Evolutionary conservation across 2,329 filamentous ascomycete species (phyloP), one percentile per base, ranked within the genome.

Genomic region (Bipolaris sorokiniana): DNA sequence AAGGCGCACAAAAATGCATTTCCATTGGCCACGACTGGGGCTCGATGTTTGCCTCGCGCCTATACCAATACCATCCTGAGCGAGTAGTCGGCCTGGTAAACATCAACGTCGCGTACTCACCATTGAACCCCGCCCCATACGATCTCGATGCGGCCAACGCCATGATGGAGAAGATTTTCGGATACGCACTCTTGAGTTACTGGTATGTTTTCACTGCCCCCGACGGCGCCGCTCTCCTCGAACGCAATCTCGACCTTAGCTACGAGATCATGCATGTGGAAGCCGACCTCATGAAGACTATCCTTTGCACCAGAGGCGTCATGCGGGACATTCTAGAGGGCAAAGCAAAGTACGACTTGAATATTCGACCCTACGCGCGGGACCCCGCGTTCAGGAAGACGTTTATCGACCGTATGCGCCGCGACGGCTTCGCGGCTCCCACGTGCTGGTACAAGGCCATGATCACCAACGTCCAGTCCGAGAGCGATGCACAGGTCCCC

Each of bases 21-120:
- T 73, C 78, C 3, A 70, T 83, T 31, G 82, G 81, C 41, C 82
- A 83, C 58, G 82, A 84, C 64, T 84, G 81, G 81, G 82, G 82
- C 37, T 76, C 76, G 15, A 58, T 52, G 7, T 58, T 79, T 10
- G 75, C 77, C 0, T 74, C 78, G 51, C 74, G 80, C 13, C 56
- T 82, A 13, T 81, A 78, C 61, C 73, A 79, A 46, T 78, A 76
- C 59, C 65, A 79, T 50, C 78, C 76, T 0, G 66, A 77, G 2
- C 74, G 79, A 11, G 76, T 81, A 5, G 46, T 65, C 4, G 80
- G 77, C n/a, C 62, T 83, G 1, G 65, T 77, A 6, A 70, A 81
- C 56, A 54, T 83, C 16, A 81, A 78, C 54, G 72, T 80, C 3
- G 59, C 76, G 9, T 84, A 83, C 66, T 54, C 61, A 9, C 68